These are phyloP conservation scores for Pichia nanzhaoensis DNA, from an alignment of 805 yeast species.

Conservation along the genomic window DNA sequence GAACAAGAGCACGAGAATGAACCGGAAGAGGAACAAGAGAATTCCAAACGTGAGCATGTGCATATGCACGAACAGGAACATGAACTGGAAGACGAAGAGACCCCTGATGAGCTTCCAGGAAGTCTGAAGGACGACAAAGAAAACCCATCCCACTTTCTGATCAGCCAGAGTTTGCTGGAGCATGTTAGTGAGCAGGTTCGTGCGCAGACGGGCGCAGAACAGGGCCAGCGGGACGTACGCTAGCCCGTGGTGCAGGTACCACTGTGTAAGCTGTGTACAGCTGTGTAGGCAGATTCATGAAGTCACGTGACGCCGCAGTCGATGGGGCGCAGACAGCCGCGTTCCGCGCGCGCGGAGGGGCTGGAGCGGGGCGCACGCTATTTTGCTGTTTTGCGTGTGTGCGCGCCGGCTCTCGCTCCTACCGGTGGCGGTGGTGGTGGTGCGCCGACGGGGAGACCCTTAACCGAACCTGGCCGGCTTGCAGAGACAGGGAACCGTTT, in stretches of 20 bases:
- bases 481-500: too few relatives aligned
- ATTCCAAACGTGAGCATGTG: too few relatives aligned
- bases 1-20: not conserved
- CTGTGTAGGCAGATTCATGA: too few relatives aligned
- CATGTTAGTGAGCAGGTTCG: slow-evolving; percentile 9
- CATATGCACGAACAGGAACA: too few relatives aligned
- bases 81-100: not conserved
- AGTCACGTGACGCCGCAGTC: not conserved
- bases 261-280: too few relatives aligned
- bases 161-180: slow-evolving; percentile 8
- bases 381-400: too few relatives aligned
- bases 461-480: not conserved
- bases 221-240: not conserved
- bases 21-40: too few relatives aligned
- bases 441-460: not conserved
- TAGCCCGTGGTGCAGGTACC: too few relatives aligned
- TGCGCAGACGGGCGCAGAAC: not conserved
- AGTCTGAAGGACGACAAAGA: not conserved
- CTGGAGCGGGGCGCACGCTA: too few relatives aligned
- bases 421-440: too few relatives aligned
- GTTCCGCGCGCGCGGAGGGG: too few relatives aligned
- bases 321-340: slow-evolving; percentile 2
- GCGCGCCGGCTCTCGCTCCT: too few relatives aligned
- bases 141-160: slow-evolving; percentile 1
- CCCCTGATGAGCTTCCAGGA: not conserved